Conservation (phyloP, 2,329 filamentous ascomycete species). For the Aspergillus carbonarius region DNA sequence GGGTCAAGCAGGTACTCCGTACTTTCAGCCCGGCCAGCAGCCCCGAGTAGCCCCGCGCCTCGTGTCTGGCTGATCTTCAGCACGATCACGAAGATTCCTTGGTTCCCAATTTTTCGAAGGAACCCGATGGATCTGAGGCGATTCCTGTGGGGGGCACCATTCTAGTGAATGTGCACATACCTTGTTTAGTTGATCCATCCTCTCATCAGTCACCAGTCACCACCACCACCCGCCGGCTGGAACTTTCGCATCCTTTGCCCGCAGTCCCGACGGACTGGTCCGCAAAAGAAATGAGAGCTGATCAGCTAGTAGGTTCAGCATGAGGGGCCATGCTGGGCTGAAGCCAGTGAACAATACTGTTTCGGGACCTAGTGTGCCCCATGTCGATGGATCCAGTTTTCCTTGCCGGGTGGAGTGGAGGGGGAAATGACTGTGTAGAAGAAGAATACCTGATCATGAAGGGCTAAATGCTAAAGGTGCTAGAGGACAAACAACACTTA, state of each 20-base stretch:
- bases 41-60: constrained; percentile 7
- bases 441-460: not conserved
- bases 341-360: not conserved
- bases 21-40: not conserved
- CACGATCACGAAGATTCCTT: not conserved
- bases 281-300: constrained; percentile 3
- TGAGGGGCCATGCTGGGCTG: not conserved
- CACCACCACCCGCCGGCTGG: not conserved
- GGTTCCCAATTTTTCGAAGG: constrained; percentile 4
- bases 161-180: constrained; percentile 5
- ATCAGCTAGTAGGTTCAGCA: not conserved
- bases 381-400: not conserved
- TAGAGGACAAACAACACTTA: no score
- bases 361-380: constrained; percentile 1
- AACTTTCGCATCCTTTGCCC: not conserved
- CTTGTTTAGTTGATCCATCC: constrained; percentile 7
- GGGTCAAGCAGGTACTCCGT: not conserved
- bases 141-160: constrained; percentile 4
- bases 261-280: constrained; percentile 3
- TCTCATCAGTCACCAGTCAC: not conserved
- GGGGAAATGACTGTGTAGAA: not conserved
- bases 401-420: not conserved
- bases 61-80: constrained; percentile 5
- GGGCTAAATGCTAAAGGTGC: no score
- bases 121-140: constrained; percentile 14